These are phyloP conservation scores for Botrytis fabae DNA, from an alignment of 2,329 filamentous ascomycete genomes.

Conservation along the genomic window DNA sequence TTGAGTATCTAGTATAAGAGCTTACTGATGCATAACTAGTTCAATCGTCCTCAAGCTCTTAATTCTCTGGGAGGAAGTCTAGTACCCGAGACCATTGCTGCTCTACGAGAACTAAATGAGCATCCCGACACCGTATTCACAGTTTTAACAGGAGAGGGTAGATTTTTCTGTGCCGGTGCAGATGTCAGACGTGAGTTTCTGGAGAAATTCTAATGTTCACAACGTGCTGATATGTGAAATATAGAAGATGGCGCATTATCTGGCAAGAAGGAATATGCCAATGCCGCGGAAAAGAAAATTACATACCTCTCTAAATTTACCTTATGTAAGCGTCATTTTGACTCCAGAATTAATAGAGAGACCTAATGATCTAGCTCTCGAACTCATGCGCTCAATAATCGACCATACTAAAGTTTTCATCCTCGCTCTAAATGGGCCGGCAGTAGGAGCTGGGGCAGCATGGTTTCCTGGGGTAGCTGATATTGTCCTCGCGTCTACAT, in stretches of 20 bases:
- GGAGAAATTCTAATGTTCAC: too few species aligned
- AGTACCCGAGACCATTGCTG: slow-evolving; percentile 46
- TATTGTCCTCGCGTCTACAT: slow-evolving; percentile 48
- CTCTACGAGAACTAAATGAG: slow-evolving; percentile 47
- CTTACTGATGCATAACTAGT: slow-evolving; percentile 46
- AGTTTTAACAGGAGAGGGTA: slow-evolving; percentile 51
- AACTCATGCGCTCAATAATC: slow-evolving; percentile 49
- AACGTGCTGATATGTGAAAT: neutral
- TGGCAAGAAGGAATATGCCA: slow-evolving; percentile 25
- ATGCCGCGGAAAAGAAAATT: slow-evolving; percentile 36
- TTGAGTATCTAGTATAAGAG: neutral
- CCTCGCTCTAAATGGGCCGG: slow-evolving; percentile 52
- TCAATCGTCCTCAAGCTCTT: slow-evolving; percentile 50
- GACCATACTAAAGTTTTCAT: slow-evolving; percentile 53
- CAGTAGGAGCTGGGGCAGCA: slow-evolving; percentile 51
- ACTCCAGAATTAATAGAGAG: neutral
- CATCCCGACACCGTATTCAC: slow-evolving; percentile 52
- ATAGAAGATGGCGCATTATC: slow-evolving; percentile 23
- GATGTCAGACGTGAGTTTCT: slow-evolving; percentile 45
- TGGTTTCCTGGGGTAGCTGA: slow-evolving; percentile 53
- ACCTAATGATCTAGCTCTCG: slow-evolving; percentile 26
- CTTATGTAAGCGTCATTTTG: slow-evolving; percentile 25
- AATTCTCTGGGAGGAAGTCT: slow-evolving; percentile 51
- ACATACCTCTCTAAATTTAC: slow-evolving; percentile 31
- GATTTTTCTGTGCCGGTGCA: slow-evolving; percentile 52